Evolutionary conservation across 495 filamentous ascomycete genomes (phyloP).

Genomic region (Tuber microsphaerosporum): DNA sequence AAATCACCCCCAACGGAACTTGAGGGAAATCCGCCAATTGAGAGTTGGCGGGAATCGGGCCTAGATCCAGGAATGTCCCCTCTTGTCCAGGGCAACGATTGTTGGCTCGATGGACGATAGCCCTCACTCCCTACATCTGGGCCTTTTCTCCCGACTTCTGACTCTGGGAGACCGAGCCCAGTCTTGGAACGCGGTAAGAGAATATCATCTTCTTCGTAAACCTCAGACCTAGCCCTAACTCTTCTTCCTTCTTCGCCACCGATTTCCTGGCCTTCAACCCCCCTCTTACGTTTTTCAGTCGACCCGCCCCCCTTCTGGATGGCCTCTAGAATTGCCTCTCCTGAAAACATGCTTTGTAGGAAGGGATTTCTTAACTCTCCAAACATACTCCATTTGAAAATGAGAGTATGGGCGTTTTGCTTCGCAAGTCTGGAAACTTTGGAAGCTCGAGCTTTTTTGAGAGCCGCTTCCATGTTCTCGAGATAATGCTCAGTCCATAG

Average conservation of each 20-base stretch:
- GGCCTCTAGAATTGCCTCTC: constrained; percentile 23
- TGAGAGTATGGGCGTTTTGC: constrained; percentile 45
- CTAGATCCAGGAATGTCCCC: neutral
- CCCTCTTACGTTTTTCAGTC: constrained; percentile 12
- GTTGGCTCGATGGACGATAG: constrained; percentile 27
- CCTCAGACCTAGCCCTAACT: constrained; percentile 13
- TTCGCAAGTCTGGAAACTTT: constrained; percentile 43
- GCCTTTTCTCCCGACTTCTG: constrained; percentile 28
- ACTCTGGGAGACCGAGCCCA: constrained; percentile 22
- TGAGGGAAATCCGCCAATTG: constrained; percentile 26
- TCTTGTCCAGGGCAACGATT: constrained; percentile 13
- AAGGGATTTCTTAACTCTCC: constrained; percentile 30
- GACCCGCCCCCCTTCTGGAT: constrained; percentile 6
- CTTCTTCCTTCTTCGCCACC: constrained; percentile 21
- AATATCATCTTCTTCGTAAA: constrained; percentile 5
- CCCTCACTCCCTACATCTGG: constrained; percentile 23
- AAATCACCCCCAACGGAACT: constrained; percentile 26
- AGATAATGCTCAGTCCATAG: constrained; percentile 57
- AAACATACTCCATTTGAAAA: constrained; percentile 47
- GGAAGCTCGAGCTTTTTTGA: constrained; percentile 13
- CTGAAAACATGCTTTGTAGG: constrained; percentile 32
- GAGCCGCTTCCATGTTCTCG: constrained; percentile 48
- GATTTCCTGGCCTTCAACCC: constrained; percentile 2
- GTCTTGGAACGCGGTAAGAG: constrained; percentile 6
- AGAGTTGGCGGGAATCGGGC: constrained; percentile 7